Conservation (phyloP, 768 basidiomycete genomes). For the Jaapia argillacea region DNA sequence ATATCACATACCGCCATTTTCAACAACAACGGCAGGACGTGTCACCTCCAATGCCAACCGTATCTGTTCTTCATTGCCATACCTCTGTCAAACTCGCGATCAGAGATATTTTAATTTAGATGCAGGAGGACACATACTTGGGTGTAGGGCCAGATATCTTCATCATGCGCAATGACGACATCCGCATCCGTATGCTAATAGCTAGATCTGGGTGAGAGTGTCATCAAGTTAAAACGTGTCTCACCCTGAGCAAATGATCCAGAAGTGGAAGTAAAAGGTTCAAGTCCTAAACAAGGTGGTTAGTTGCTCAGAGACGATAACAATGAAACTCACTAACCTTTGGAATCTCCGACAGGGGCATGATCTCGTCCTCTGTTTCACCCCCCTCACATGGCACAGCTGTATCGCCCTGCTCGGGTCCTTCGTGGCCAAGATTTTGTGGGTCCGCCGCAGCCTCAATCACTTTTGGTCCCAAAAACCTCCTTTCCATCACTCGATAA, state of each 20-base stretch:
- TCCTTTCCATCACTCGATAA: neutral
- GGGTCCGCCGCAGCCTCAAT: neutral
- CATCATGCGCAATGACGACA: neutral
- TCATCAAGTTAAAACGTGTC: neutral
- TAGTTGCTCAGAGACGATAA: neutral
- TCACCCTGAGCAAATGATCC: neutral
- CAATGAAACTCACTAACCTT: neutral
- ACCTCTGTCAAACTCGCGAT: too few relatives aligned
- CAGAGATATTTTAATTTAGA: too few relatives aligned
- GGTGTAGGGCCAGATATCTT: neutral
- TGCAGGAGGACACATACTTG: too few relatives aligned
- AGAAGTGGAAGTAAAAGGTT: neutral
- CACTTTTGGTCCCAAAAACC: neutral
- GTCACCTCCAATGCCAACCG: too few relatives aligned
- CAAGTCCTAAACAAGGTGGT: neutral
- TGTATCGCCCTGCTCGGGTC: neutral
- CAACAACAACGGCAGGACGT: too few relatives aligned
- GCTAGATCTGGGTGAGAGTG: neutral
- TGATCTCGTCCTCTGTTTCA: neutral
- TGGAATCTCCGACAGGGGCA: neutral
- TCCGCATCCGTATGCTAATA: neutral
- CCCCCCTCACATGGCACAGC: too few relatives aligned
- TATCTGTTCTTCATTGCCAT: too few relatives aligned
- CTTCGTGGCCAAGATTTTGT: too few relatives aligned
- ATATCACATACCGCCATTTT: too few relatives aligned